Evolutionary conservation across 2,329 filamentous ascomycete species (phyloP), one percentile per base, ranked within the genome.

Genomic region (Diaporthe destruens): DNA sequence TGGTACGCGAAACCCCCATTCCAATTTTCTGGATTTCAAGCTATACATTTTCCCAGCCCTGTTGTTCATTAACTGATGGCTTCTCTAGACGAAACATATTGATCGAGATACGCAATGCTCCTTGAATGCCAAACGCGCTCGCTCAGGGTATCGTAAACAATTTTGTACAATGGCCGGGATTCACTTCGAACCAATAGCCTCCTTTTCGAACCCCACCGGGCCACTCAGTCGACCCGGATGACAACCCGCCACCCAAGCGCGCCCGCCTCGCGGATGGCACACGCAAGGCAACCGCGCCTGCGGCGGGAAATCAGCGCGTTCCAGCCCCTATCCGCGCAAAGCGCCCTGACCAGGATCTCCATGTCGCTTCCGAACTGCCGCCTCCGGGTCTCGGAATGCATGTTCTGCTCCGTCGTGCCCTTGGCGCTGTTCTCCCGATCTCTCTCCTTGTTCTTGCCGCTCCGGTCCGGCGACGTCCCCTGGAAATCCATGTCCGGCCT

Each of bases 321-420:
- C 86, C 91, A 91, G 2, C 93, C 93, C 76, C 88, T 90, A 78
- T 93, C 90, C 0, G 93, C 91, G 79, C 93, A 95, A 76, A 94
- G 86, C 1, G 93, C 92, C 63, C 93, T 85, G 1, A 91, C 91
- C 68, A 95, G 82, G 11, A 95, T 87, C 80, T 94, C 92, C 78
- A 93, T 84, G 76, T 92, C 90, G 16, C 89, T 91, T 1, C 88
- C 88, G 71, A 89, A 89, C 51, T 90, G 88, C 32, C 90, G 84
- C 73, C 87, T 84, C 34, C 87, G 82, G 4, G 87, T 88, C 78
- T 89, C 87, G 51, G 88, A 84, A 76, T 87, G 86, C 87, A 89
- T 89, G 76, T 86, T 85, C 42, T 84, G 82, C 20, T 84, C 83
- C 2, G 86, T 83, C 36, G 82, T 56, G 18, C 71, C 73, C 42